Conservation (phyloP, 176 grass and related monocot genomes). For the Rhynchospora pubera region DNA sequence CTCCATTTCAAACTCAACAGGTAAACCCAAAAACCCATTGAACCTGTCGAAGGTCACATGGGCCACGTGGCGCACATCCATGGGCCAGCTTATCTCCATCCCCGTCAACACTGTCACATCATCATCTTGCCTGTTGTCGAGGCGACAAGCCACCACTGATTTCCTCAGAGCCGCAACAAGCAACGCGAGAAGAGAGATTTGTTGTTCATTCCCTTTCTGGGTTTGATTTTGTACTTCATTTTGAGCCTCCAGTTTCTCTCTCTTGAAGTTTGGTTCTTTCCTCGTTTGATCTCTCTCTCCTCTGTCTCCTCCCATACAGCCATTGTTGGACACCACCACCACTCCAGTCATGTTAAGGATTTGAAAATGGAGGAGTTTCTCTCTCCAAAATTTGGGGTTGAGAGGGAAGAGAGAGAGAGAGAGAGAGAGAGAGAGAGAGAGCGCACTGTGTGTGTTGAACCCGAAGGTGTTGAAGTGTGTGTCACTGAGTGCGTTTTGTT, state of each 20-base stretch:
- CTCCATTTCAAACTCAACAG: conserved; percentile 83
- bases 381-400: not conserved
- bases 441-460: not conserved
- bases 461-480: not conserved
- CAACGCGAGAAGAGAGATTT: conserved; percentile 41
- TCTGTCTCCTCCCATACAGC: conserved; percentile 42
- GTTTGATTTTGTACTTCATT: conserved; percentile 9
- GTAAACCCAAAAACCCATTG: conserved; percentile 82
- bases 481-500: not conserved
- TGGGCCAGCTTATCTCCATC: conserved; percentile 87
- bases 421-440: not conserved
- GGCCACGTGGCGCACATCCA: conserved; percentile 71
- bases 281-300: not conserved
- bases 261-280: conserved; percentile 18
- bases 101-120: conserved; percentile 7
- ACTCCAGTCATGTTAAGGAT: conserved; percentile 39
- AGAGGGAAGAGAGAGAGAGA: not conserved
- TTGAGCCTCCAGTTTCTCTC: not conserved
- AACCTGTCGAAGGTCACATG: conserved; percentile 95
- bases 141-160: conserved; percentile 68
- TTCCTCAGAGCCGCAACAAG: conserved; percentile 59
- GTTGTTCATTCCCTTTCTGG: conserved; percentile 25
- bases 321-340: conserved; percentile 61
- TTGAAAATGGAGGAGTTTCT: conserved; percentile 16
- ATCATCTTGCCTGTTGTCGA: conserved; percentile 20